phyloP scores from a whole-genome alignment of 192 early-diverging fungal genomes.

The Dissophora ornata region DNA sequence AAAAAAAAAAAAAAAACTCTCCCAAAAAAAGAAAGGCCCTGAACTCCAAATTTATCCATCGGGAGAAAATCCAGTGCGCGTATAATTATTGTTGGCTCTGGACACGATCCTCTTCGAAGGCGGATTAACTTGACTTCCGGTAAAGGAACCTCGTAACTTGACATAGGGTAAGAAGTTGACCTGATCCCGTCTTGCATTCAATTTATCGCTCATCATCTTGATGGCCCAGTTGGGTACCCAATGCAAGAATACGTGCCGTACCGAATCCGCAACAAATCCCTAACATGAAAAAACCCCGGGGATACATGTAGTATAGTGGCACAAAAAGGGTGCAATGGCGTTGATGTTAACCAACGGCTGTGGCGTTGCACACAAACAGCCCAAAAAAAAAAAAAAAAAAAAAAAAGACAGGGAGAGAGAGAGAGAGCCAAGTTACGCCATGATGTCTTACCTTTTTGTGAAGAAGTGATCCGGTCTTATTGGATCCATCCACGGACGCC shows the following conservation, averaged over 20 bases:
- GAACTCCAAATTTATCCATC: too few species aligned
- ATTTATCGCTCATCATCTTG: constrained; percentile 3
- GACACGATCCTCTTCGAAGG: not conserved
- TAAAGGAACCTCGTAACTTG: constrained; percentile 13
- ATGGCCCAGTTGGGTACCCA: constrained; percentile 24
- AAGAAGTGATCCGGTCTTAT: not conserved
- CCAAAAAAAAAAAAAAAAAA: not conserved
- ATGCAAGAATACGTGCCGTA: constrained; percentile 10
- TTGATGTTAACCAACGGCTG: too few species aligned
- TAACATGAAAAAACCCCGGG: not conserved
- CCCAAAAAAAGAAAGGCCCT: too few species aligned
- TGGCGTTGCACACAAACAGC: too few species aligned
- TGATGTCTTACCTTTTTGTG: constrained; percentile 6
- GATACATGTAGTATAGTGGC: too few species aligned
- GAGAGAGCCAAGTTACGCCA: too few species aligned
- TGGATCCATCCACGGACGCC: constrained; percentile 12
- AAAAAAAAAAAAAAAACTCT: too few species aligned
- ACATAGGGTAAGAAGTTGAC: constrained; percentile 19
- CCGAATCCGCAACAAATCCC: not conserved
- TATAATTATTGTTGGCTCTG: too few species aligned
- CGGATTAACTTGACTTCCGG: constrained; percentile 2
- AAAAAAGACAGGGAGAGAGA: not conserved
- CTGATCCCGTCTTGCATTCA: constrained; percentile 10
- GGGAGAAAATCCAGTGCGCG: too few species aligned
- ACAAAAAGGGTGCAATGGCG: too few species aligned